Evolutionary conservation across 2,329 filamentous ascomycete species (phyloP).

Genomic region (Cephalotrichum gorgonifer): DNA sequence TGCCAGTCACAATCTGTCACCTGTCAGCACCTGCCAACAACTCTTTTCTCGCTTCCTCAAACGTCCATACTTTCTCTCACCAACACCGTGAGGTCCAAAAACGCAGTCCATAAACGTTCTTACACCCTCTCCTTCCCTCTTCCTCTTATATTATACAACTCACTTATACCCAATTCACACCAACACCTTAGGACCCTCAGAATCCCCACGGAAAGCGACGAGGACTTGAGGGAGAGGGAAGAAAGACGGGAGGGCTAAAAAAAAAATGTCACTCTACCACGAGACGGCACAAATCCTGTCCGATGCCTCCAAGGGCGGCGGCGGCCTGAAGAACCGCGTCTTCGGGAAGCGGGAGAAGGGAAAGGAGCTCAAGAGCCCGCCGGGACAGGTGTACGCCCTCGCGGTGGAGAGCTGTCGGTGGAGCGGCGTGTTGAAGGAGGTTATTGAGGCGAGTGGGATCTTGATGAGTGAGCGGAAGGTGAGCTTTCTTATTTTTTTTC

Average conservation of each 20-base stretch:
- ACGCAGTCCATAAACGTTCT: neutral
- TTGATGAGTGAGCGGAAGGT: slow-evolving; percentile 80
- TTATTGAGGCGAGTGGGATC: slow-evolving; percentile 73
- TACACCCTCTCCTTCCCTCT: neutral
- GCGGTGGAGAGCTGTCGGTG: slow-evolving; percentile 84
- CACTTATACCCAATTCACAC: neutral
- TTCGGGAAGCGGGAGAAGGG: slow-evolving; percentile 61
- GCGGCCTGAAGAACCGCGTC: slow-evolving; percentile 77
- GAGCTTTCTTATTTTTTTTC: slow-evolving; percentile 10
- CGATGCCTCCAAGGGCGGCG: slow-evolving; percentile 58
- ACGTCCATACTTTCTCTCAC: neutral
- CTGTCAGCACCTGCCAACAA: neutral
- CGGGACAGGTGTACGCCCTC: slow-evolving; percentile 77
- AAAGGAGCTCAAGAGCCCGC: slow-evolving; percentile 64
- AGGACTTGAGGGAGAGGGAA: neutral
- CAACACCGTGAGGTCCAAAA: neutral
- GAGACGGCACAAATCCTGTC: slow-evolving; percentile 72
- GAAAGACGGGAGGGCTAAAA: neutral
- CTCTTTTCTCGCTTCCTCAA: neutral
- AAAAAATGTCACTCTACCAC: slow-evolving; percentile 85
- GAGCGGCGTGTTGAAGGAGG: slow-evolving; percentile 74
- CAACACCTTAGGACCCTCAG: too few relatives aligned
- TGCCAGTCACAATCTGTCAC: neutral
- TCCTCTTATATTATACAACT: neutral
- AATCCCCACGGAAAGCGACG: too few relatives aligned